These are phyloP conservation scores for Pseudogymnoascus sp. DNA, from an alignment of 2,329 filamentous ascomycete species.

Conservation along the genomic window DNA sequence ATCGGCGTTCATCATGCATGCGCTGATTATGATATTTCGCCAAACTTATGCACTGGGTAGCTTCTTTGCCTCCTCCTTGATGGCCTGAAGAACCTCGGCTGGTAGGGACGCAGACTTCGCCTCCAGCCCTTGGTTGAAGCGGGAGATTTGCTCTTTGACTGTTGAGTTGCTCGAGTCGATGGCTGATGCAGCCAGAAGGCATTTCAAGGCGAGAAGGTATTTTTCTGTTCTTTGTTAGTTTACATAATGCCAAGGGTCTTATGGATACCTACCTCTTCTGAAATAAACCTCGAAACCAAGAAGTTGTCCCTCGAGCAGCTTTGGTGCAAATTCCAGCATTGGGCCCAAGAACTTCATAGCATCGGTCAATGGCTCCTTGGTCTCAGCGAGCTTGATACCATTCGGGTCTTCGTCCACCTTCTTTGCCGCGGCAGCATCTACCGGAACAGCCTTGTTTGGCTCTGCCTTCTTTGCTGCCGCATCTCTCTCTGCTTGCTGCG, in stretches of 20 bases:
- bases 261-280: constrained; percentile 57
- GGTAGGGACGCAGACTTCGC: constrained; percentile 19
- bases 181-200: constrained; percentile 63
- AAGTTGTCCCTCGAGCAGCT: constrained; percentile 72
- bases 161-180: constrained; percentile 62
- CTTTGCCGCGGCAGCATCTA: constrained; percentile 57
- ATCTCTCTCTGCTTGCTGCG: constrained; percentile 63
- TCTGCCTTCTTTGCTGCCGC: constrained; percentile 78
- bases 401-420: constrained; percentile 88
- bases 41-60: not conserved
- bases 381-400: constrained; percentile 71
- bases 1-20: not conserved
- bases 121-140: constrained; percentile 57
- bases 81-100: not conserved
- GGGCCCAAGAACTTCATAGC: constrained; percentile 80
- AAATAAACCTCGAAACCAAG: constrained; percentile 87
- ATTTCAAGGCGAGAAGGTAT: constrained; percentile 78
- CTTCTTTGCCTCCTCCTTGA: constrained; percentile 8
- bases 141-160: constrained; percentile 66
- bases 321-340: constrained; percentile 72
- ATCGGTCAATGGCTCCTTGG: constrained; percentile 73
- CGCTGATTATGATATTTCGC: constrained; percentile 5
- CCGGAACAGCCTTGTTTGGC: constrained; percentile 62
- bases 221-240: constrained; percentile 53
- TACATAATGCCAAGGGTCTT: constrained; percentile 3